Evolutionary conservation across 805 yeast species (phyloP), one percentile per base, ranked within the genome.

Genomic region (Ogataea nakhonphanomensis): DNA sequence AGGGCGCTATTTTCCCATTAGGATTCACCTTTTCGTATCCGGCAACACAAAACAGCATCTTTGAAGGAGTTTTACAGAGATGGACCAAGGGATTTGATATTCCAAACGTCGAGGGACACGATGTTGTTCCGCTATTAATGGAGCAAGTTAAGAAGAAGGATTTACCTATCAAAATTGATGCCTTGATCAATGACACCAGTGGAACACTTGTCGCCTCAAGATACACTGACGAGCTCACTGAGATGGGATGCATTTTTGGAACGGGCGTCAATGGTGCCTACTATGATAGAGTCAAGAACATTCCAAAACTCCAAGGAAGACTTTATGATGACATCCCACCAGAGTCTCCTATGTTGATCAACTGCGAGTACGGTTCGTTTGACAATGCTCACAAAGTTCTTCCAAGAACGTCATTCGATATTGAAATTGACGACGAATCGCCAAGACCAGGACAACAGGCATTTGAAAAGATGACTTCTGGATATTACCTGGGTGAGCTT

Each of bases 1-100:
- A 59, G 27, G 66, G 73, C 15, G 65, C 67, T 20, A 70, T 76
- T 32, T 71, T 84, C 54, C 93, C 95, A 46, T 74, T 93, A 55
- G 98, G 99, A 37, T 93, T 93, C 78, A 93, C 99, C 27, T 93
- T 93, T 73, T 84, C 95, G 8, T 93, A 85, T 71, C 99, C 99
- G 22, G 84, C 85, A 36, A 69, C 84, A 25, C 99, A 93, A 69
- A 62, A 70, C 49, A 82, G 81, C 49, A 88, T 93, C 61, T 81
- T 86, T 69, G 73, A 78, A 50, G 99, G 99, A 65, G 64, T 86
- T 44, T 75, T 91, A 63, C 96, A 90, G 73, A 79, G 95, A 66
- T 93, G 99, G 99, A 93, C 99, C 49, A 93, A 93, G 71, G 99
- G 99, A 50, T 93, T 86, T 68, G 96, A 93, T 65, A 89, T 93